Evolutionary conservation across 2,329 filamentous ascomycete genomes (phyloP), one percentile per base, ranked within the genome.

Genomic region (Aspergillus ruber): DNA sequence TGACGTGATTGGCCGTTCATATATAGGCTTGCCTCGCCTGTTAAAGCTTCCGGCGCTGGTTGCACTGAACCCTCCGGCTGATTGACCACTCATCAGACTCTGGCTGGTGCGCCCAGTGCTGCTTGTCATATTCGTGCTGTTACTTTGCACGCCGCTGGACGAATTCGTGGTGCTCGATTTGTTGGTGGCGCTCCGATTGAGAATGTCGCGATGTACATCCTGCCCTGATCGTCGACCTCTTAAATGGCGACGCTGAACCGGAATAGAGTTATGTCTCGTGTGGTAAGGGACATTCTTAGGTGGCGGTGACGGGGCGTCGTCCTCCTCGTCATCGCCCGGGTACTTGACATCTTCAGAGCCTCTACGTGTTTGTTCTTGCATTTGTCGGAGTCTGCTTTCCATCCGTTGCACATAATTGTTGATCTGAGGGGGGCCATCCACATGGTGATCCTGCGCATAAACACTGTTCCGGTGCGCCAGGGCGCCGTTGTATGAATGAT

Each of bases 31-130:
- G 55, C 84, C 85, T 61, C 87, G 86, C 51, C 90, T 82, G 25
- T 90, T 90, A 54, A 94, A 82, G 69, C 91, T 97, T 46, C 90
- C 93, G 13, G 93, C 93, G 69, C 93, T 97, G 13, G 93, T 97
- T 44, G 90, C 88, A 66, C 91, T 97, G 68, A 96, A 89, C 10
- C 81, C 91, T 44, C 90, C 84, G 0, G 93, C 93, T 45, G 93
- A 97, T 45, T 82, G 79, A 3, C 91, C 93, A 65, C 91, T 97
- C 91, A 96, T 96, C 39, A 98, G 68, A 60, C 88, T 97, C 58
- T 85, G 82, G 57, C 85, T 83, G 13, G 89, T 96, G 64, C 82
- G 83, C 56, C 87, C 82, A 1, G 86, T 90, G 54, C 84, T 88
- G 36, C 78, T 81, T 54, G 81, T 86, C 49, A 74, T 75, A 57